Percentiles rank a stretch among this genome's conserved stretches.
Evolutionary conservation across 495 filamentous ascomycete species (phyloP).

Genomic region (Neurospora tetrasperma): DNA sequence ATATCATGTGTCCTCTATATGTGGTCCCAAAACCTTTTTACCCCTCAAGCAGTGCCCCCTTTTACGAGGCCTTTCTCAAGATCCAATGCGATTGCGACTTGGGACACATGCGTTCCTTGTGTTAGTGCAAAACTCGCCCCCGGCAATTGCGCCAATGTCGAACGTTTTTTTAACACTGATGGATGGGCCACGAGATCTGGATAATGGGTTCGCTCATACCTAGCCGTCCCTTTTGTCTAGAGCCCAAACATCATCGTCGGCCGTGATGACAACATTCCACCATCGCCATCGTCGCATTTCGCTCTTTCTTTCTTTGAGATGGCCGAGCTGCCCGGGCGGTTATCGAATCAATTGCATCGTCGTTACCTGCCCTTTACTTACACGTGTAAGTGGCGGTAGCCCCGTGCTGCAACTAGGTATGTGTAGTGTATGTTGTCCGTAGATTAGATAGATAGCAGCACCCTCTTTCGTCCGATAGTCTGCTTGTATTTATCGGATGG

Average conservation of each 20-base stretch:
- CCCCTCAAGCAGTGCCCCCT: neutral
- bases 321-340: neutral
- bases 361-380: neutral
- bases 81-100: neutral
- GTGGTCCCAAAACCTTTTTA: neutral
- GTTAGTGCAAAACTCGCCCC: neutral
- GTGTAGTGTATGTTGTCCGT: neutral
- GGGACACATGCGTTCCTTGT: neutral
- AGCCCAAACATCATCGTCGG: neutral
- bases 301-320: neutral
- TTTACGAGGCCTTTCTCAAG: neutral
- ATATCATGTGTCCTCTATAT: neutral
- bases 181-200: neutral
- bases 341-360: neutral
- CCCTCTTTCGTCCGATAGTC: neutral
- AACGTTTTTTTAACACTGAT: neutral
- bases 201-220: neutral
- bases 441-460: neutral
- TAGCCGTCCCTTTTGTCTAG: neutral
- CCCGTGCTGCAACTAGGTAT: neutral
- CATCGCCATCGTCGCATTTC: neutral
- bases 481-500: neutral
- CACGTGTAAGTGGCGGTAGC: neutral
- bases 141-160: neutral
- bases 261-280: neutral